Base-by-base conservation (phyloP, 306 rosid genomes). In the Herpetospermum pedunculosum region DNA sequence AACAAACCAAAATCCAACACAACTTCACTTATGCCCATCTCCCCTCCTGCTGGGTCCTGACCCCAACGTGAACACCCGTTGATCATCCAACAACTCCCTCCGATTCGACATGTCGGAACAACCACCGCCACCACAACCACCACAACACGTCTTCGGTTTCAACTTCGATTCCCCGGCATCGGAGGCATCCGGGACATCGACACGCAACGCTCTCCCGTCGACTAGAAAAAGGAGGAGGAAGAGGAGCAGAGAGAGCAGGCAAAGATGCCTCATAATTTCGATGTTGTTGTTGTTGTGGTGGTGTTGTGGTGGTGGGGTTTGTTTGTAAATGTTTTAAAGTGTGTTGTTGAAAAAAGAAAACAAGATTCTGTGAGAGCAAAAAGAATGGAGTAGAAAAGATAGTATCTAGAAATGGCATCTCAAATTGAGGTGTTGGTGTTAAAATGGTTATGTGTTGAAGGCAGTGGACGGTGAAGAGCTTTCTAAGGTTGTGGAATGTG, bases 301-400 rank as follows among this genome's bases (percentile, higher is more conserved):
- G 14, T 14, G 38, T 30, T 59, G 37, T 16, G 10, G 15, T 34
- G 43, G 46, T 62, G 43, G 65, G 67, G 67, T 59, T 59, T 59
- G 38, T 29, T 7, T 59, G 40, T 13, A 30, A 59, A 59, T 59
- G 67, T 59, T 59, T 59, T 59, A 29, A 59, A 59, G 38, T 59
- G 37, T 58, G 40, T 59, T 29, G 15, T 29, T 59, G 12, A 15
- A 59, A 30, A 52, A 19, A 52, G 8, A 40, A 48, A 48, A 34
- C 4, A 67, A 67, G 73, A 67, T 67, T 67, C 73, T 40, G 11
- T 13, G 35, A 67, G 35, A 67, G 18, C 73, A 67, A 67, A 67
- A 67, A 67, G 73, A 67, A 67, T 67, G 73, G 73, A 67, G 73
- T 37, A 67, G 35, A 67, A 67, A 67, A 67, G 73, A 67, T 67